Evolutionary conservation across 2,329 filamentous ascomycete genomes (phyloP), one percentile per base, ranked within the genome.

Genomic region (Spiromastix sp.): DNA sequence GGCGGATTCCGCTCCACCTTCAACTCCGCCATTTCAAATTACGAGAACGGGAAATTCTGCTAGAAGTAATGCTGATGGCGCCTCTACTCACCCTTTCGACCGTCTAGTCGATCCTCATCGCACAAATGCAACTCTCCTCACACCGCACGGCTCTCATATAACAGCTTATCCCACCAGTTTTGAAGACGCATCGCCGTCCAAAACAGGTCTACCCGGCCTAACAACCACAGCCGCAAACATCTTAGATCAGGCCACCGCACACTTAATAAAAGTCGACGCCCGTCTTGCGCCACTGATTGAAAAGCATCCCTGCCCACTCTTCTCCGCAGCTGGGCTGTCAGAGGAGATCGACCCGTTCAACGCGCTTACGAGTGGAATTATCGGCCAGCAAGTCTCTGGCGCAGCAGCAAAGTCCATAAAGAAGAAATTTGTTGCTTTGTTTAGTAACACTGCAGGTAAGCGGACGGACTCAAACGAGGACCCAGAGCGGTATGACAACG

Each of bases 301-400:
- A 38, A 73, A 75, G 38, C 72, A 93, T 51, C 74, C 73, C 41
- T 96, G 89, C 58, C 71, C 69, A 36, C 63, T 91, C 11, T 96
- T 96, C 61, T 82, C 79, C 2, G 73, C 85, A 0, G 79, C 81
- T 43, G 85, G 86, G 0, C 64, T 96, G n/a, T 75, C 79, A 18
- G 85, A 95, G 58, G 70, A 76, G 44, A 75, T 95, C 41, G 85
- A 96, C 59, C 91, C 91, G 0, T 98, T 95, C 52, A 79, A 81
- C 48, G 79, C 76, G 38, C 70, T 98, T 21, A 72, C 76, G 25
- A 87, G 81, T 57, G 82, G 86, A 34, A 95, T 98, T 53, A 93
- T 96, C 49, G 86, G 85, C 35, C 91, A 96, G 61, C 91, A 98
- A 64, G 89, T 98, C 13, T 94, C 86, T 1, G 86, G 89, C 12